Base-by-base conservation (phyloP, 2,329 filamentous ascomycete species). In the Aotearoamyces nothofagi region DNA sequence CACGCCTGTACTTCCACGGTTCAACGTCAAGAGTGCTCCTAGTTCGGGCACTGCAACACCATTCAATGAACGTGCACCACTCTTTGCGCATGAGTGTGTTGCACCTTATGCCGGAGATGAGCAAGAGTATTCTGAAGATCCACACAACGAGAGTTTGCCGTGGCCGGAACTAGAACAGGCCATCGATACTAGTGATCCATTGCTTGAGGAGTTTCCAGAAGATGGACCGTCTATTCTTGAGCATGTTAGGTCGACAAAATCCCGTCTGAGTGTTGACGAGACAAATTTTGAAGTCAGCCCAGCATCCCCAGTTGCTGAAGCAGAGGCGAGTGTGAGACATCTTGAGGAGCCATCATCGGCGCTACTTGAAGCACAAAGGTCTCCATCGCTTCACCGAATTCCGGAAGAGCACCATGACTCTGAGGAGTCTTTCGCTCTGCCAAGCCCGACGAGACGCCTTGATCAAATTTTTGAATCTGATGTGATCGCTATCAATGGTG, bases 121-220 rank as follows among this genome's bases (percentile, higher is more conserved):
- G 20, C 22, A 22, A 11, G 15, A 22, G 6, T 15, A 23, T 14
- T 8, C 19, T 15, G 25, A 29, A 10, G 30, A 24, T 17, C 20
- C 22, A 17, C 23, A 30, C 13, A 31, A 34, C 13, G 36, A 35
- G 13, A 24, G 16, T 32, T 15, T 15, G 17, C 9, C 23, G 14
- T 9, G 15, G 27, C 24, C 10, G 17, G 9, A 22, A 5, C 22
- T n/a, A 9, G 20, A 14, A 12, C 11, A 15, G 17, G 27, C 29
- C 9, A 35, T 41, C 15, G 44, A 48, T 33, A 26, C 32, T 5
- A 41, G 47, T 31, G 44, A 49, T 29, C 47, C 45, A 15, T 26
- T 33, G 1, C 35, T 49, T 10, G 36, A 45, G 15, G 30, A 32
- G 17, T 50, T 49, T 15, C 47, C 42, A 4, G 41, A 38, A 19